A percentile compares a stretch with the other conserved stretches of the same genome.
Conservation (phyloP, 768 basidiomycete species). For the Rhodosporidiobolus odoratus region DNA sequence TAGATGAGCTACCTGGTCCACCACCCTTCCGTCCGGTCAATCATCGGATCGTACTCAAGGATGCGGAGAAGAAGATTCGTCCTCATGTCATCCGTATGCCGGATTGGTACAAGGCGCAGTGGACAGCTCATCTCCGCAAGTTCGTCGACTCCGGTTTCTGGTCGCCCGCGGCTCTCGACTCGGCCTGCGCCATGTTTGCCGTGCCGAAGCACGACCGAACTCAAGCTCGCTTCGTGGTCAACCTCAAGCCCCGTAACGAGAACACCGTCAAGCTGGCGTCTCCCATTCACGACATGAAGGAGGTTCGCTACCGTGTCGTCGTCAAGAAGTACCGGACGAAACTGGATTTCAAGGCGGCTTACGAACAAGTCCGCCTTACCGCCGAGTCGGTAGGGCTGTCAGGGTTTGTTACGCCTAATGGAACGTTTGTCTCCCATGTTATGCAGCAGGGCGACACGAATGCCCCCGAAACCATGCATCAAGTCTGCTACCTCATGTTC, state of each 20-base stretch:
- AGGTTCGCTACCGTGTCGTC: neutral
- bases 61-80: neutral
- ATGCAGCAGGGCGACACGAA: constrained; percentile 54
- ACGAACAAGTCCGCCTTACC: constrained; percentile 48
- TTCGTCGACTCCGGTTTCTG: constrained; percentile 15
- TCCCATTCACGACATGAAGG: constrained; percentile 14
- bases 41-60: neutral
- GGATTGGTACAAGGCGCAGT: constrained; percentile 1
- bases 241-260: constrained; percentile 9
- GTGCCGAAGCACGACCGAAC: constrained; percentile 11
- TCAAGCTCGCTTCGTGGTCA: constrained; percentile 12
- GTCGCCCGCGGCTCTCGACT: constrained; percentile 12
- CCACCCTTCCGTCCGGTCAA: constrained; percentile 15
- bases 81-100: constrained; percentile 4
- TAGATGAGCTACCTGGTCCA: constrained; percentile 5
- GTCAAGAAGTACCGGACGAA: constrained; percentile 44
- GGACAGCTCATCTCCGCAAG: constrained; percentile 2
- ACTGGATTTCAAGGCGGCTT: constrained; percentile 50
- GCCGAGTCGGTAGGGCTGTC: constrained; percentile 44
- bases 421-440: constrained; percentile 49
- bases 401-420: constrained; percentile 47
- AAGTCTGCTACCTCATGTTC: constrained; percentile 47
- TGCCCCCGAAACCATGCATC: constrained; percentile 52
- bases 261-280: neutral
- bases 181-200: constrained; percentile 17